Evolutionary conservation across 352 stramenopile species (phyloP).

Genomic region (Globisporangium cylindrosporum): DNA sequence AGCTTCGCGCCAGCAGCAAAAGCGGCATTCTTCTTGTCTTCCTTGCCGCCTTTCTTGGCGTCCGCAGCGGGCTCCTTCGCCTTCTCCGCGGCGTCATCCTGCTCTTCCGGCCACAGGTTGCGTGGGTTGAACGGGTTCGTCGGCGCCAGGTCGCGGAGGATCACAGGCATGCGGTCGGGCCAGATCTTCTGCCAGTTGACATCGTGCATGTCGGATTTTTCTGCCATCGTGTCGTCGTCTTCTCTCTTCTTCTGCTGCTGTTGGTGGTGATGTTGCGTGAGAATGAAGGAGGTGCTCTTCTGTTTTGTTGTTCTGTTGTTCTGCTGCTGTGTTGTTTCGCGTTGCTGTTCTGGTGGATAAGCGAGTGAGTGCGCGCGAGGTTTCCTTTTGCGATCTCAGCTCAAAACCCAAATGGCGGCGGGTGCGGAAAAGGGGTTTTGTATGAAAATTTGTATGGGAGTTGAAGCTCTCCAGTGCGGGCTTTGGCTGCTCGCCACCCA

Average conservation of each 20-base stretch:
- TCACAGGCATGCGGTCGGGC: slow-evolving; percentile 86
- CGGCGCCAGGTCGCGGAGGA: slow-evolving; percentile 77
- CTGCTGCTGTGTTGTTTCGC: not conserved
- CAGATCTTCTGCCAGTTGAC: slow-evolving; percentile 90
- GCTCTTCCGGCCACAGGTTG: slow-evolving; percentile 82
- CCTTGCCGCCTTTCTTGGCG: slow-evolving; percentile 19
- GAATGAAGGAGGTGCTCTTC: not conserved
- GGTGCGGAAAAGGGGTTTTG: slow-evolving; percentile 3
- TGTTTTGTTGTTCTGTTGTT: not conserved
- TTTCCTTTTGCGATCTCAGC: slow-evolving; percentile 16
- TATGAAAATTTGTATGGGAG: slow-evolving; percentile 3
- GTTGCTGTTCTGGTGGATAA: not conserved
- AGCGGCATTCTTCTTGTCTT: slow-evolving; percentile 37
- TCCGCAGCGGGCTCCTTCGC: slow-evolving; percentile 7
- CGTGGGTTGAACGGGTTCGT: slow-evolving; percentile 87
- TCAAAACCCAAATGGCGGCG: not conserved
- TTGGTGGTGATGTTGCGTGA: not conserved
- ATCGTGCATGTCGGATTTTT: slow-evolving; percentile 81
- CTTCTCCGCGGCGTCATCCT: slow-evolving; percentile 31
- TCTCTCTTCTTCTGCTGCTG: not conserved
- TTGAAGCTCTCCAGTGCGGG: slow-evolving; percentile 6
- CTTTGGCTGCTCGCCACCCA: slow-evolving; percentile 13
- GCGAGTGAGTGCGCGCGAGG: not conserved
- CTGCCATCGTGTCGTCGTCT: slow-evolving; percentile 32
- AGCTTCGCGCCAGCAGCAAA: slow-evolving; percentile 39